phyloP scores from a whole-genome alignment of 2,329 filamentous ascomycete genomes.

The Calonectria montana region DNA sequence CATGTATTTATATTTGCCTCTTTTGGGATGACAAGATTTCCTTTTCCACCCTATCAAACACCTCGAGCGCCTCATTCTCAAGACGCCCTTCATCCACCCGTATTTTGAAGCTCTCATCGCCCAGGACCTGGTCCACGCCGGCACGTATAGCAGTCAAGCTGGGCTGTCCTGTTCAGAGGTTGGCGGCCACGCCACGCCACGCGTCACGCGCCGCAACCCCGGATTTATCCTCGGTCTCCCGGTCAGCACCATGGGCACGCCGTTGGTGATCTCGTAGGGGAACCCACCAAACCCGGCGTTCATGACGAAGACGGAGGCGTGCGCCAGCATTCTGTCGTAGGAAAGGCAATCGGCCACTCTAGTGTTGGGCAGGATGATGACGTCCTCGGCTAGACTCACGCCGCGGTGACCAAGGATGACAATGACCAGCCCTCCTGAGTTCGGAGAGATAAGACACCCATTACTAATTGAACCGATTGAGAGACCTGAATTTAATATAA shows the following conservation, averaged over 20 bases:
- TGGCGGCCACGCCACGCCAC: conserved; percentile 57
- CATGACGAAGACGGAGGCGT: conserved; percentile 58
- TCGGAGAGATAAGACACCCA: too few relatives aligned
- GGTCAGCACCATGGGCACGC: conserved; percentile 60
- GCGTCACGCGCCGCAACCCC: conserved; percentile 55
- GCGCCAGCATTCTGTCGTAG: conserved; percentile 58
- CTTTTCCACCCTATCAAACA: conserved; percentile 37
- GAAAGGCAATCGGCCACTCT: conserved; percentile 59
- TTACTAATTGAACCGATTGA: too few relatives aligned
- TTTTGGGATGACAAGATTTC: conserved; percentile 31
- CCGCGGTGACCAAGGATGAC: conserved; percentile 45
- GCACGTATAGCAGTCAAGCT: conserved; percentile 40
- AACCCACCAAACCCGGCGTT: conserved; percentile 63
- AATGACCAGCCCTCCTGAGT: too few relatives aligned
- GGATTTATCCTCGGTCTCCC: conserved; percentile 56
- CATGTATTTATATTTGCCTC: background rate
- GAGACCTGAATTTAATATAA: too few relatives aligned
- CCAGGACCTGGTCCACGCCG: conserved; percentile 48
- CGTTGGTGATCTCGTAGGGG: conserved; percentile 56
- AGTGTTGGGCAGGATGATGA: conserved; percentile 53
- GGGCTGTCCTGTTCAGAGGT: conserved; percentile 52
- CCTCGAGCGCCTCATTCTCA: conserved; percentile 48
- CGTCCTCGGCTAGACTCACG: conserved; percentile 36
- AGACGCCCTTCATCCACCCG: conserved; percentile 44
- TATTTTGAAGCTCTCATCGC: conserved; percentile 43